Evolutionary conservation across 331 rosid species (phyloP).

Genomic region (Quercus lobata): DNA sequence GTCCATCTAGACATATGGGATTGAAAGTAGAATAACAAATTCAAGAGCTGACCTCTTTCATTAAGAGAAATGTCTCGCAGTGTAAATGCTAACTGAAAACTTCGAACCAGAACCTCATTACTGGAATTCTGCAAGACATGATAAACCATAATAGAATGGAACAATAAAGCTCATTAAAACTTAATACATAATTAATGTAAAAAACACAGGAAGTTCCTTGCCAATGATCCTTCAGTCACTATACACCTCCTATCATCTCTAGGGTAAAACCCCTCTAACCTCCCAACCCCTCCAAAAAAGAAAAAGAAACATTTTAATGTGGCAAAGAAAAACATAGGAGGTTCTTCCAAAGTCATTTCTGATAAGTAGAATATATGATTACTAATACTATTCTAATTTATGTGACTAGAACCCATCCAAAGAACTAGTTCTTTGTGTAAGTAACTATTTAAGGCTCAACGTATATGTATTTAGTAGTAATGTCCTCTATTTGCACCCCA

Average conservation of each 20-base stretch:
- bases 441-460: neutral
- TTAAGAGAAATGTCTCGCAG: constrained; percentile 67
- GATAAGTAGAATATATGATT: neutral
- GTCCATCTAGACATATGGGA: constrained; percentile 1
- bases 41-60: constrained; percentile 56
- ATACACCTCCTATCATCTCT: too few species aligned
- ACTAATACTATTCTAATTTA: neutral
- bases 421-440: neutral
- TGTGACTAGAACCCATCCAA: neutral
- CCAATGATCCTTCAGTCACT: too few species aligned
- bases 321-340: neutral
- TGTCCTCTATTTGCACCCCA: neutral
- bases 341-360: neutral
- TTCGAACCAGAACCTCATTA: constrained; percentile 68
- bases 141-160: neutral
- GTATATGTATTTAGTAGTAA: neutral
- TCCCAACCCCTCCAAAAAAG: too few species aligned
- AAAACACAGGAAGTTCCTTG: constrained; percentile 1
- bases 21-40: neutral
- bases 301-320: too few species aligned
- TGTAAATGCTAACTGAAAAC: constrained; percentile 90
- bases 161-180: neutral
- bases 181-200: neutral
- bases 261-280: too few species aligned
- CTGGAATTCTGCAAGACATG: constrained; percentile 63